Evolutionary conservation across 2,329 filamentous ascomycete genomes (phyloP).

Genomic region (Clarireedia hainanense): DNA sequence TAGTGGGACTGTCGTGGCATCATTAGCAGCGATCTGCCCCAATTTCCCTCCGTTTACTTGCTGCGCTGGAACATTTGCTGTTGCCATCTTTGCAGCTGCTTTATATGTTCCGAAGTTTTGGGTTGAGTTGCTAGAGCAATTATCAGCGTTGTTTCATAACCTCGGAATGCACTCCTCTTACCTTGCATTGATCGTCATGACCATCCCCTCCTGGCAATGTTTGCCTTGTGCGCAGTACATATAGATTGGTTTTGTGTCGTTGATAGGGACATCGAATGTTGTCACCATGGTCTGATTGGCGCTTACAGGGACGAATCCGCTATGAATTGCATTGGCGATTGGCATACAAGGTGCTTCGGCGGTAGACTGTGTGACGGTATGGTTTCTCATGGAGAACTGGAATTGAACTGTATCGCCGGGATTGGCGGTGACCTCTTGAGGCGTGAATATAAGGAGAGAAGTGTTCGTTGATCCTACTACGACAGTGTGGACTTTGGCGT

Average conservation of each 20-base stretch:
- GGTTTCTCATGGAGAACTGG: constrained; percentile 61
- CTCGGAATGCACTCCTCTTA: background rate
- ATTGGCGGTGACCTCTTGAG: constrained; percentile 54
- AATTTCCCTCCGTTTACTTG: background rate
- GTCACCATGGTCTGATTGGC: constrained; percentile 41
- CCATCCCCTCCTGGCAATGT: constrained; percentile 56
- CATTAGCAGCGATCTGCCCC: background rate
- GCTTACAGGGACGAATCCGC: constrained; percentile 61
- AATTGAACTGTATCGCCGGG: constrained; percentile 59
- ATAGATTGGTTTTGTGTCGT: constrained; percentile 65
- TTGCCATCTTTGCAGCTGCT: background rate
- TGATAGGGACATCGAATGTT: constrained; percentile 60
- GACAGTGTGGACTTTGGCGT: constrained; percentile 47
- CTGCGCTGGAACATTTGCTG: background rate
- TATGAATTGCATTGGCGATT: constrained; percentile 38
- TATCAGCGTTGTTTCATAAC: background rate
- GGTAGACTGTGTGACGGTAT: constrained; percentile 71
- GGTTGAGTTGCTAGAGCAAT: background rate
- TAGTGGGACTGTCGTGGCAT: background rate
- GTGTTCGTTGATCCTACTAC: constrained; percentile 44
- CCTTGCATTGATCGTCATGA: constrained; percentile 35
- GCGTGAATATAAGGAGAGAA: constrained; percentile 50
- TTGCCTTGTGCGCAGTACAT: constrained; percentile 66
- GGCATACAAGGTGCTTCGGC: constrained; percentile 65
- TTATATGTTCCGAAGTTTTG: constrained; percentile 1